Percentiles rank a stretch among this genome's conserved stretches.
Conservation (phyloP, 1,139 yeast species). For the Pichiaceae sp. region DNA sequence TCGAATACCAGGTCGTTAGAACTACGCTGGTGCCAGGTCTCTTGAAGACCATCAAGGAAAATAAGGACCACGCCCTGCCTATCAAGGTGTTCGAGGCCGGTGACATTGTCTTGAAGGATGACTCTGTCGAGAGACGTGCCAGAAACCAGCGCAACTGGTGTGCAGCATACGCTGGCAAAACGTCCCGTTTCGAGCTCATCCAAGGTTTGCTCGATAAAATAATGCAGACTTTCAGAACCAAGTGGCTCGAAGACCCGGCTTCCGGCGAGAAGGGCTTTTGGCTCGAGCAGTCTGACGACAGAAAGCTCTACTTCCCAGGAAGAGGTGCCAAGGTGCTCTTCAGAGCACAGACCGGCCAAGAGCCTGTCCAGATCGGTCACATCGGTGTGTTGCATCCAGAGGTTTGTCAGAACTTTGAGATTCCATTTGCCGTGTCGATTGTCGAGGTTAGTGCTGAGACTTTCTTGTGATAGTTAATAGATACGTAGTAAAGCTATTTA, state of each 20-base stretch:
- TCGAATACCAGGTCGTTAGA: constrained; percentile 96
- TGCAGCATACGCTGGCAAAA: constrained; percentile 89
- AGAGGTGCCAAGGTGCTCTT: constrained; percentile 87
- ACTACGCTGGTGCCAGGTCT: constrained; percentile 92
- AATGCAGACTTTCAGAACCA: constrained; percentile 92
- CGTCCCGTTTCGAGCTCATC: constrained; percentile 88
- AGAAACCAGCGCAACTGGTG: constrained; percentile 91
- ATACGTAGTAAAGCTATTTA: background rate
- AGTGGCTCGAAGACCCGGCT: constrained; percentile 62
- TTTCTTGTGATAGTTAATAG: constrained; percentile 40
- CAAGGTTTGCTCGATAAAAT: constrained; percentile 93
- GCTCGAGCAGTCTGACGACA: constrained; percentile 64
- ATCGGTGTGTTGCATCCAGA: constrained; percentile 96
- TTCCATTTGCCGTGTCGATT: constrained; percentile 87
- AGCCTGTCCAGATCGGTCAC: constrained; percentile 60
- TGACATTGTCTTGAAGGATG: constrained; percentile 83
- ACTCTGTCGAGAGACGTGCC: constrained; percentile 74
- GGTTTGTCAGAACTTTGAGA: constrained; percentile 77
- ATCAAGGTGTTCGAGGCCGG: constrained; percentile 93
- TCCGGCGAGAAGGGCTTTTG: constrained; percentile 67
- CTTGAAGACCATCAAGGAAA: constrained; percentile 90
- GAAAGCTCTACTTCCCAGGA: constrained; percentile 87
- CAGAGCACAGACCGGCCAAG: constrained; percentile 53
- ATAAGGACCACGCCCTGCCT: constrained; percentile 92
- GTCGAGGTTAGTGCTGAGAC: constrained; percentile 88